phyloP scores from a whole-genome alignment of 331 rosid genomes.

The Arachis monticola region DNA sequence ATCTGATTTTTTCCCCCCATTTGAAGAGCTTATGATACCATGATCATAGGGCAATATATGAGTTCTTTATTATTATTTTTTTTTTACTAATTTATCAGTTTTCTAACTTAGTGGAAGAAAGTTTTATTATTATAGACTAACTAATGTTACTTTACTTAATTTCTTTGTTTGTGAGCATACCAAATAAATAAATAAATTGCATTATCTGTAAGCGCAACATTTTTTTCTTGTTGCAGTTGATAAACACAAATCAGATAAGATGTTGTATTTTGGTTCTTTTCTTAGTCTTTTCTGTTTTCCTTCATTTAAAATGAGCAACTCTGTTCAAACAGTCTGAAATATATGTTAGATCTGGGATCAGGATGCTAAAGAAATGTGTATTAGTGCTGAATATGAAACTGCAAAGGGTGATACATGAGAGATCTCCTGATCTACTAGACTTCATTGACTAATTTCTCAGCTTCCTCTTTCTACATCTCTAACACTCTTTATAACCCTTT shows the following conservation, averaged over 20 bases:
- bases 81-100: background rate
- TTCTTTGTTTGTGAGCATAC: background rate
- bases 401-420: too few species aligned
- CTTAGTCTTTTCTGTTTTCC: background rate
- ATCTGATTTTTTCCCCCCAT: background rate
- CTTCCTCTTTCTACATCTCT: too few species aligned
- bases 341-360: too few species aligned
- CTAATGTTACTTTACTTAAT: background rate
- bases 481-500: too few species aligned
- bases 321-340: background rate
- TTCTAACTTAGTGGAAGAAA: background rate
- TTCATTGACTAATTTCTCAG: too few species aligned
- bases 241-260: background rate
- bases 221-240: background rate
- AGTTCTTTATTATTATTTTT: background rate
- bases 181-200: background rate
- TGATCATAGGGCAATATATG: background rate
- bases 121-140: background rate
- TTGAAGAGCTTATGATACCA: background rate
- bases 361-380: too few species aligned
- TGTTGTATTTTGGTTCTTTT: background rate
- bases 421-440: too few species aligned
- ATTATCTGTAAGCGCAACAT: background rate
- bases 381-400: too few species aligned
- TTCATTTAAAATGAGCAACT: background rate